Base-by-base conservation (phyloP, 192 early-diverging fungal genomes). In the Coemansia sp. region DNA sequence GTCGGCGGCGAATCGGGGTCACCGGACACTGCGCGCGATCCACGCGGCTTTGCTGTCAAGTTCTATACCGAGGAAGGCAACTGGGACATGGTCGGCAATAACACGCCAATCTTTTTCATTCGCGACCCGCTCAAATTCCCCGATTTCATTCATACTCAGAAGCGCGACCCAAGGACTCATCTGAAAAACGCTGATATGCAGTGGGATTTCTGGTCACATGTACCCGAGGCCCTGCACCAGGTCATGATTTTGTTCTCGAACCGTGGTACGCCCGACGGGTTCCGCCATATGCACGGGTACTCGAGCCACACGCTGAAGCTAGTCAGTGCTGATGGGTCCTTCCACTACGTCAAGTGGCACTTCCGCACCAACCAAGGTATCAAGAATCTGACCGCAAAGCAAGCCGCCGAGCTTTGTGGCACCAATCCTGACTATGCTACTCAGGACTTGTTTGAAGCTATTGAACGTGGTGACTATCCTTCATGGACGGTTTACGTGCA, bases 51-150 rank as follows among this genome's bases (percentile, higher is more conserved):
- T 45, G 85, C 91, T 11, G 69, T 91, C 76, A 92, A 92, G 84
- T 91, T 92, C 82, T 94, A 92, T 77, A 94, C 92, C 24, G 91
- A 92, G 67, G 92, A 94, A 70, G 87, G 88, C 63, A 93, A 89
- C 81, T 93, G 88, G 88, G 90, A 93, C 67, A 88, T 92, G 86
- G 92, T 93, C 31, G 90, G 90, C 63, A 91, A 92, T 82, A 92
- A 92, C 85, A 92, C 86, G 28, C 92, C 92, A 5, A 85, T 91
- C 45, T 93, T 93, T 77, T 92, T 91, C 72, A 86, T 93, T 63
- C 87, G 89, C 40, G 91, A 92, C 73, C 86, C 89, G 5, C 59
- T 87, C 65, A 90, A 91, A 77, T 93, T 89, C 81, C 92, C 92
- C 14, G 90, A 91, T 69, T 87, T 92, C 69, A 90, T 94, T 63